phyloP scores from a whole-genome alignment of 2,329 filamentous ascomycete species.

The Fusarium lateritium region DNA sequence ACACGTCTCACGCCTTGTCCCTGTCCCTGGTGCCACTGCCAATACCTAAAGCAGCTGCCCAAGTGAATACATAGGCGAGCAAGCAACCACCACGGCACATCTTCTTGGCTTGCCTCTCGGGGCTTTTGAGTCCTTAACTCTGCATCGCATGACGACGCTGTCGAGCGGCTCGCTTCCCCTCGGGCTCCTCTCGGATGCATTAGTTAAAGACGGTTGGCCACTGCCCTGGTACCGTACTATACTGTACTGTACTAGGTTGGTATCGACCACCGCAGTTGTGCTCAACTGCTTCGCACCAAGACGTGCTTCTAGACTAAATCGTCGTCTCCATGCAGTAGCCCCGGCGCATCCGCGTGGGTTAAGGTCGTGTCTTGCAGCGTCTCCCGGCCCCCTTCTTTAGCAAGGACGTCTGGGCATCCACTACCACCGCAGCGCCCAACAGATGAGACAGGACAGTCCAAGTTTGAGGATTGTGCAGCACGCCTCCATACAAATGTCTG shows the following conservation, averaged over 20 bases:
- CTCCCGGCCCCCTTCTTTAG: constrained; percentile 32
- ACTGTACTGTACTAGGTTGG: constrained; percentile 12
- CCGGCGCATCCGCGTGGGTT: constrained; percentile 45
- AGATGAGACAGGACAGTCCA: constrained; percentile 33
- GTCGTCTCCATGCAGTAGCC: constrained; percentile 43
- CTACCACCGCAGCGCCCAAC: constrained; percentile 38
- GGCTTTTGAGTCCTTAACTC: constrained; percentile 37
- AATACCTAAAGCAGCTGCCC: constrained; percentile 17
- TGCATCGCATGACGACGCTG: constrained; percentile 44
- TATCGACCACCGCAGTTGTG: constrained; percentile 28
- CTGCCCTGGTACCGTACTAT: constrained; percentile 24
- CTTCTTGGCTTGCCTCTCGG: constrained; percentile 34
- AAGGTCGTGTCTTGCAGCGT: constrained; percentile 46
- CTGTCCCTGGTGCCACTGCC: constrained; percentile 29
- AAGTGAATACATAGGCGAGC: constrained; percentile 9
- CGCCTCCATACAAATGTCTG: constrained; percentile 34
- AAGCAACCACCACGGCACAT: constrained; percentile 30
- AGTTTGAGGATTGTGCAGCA: constrained; percentile 25
- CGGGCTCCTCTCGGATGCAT: constrained; percentile 34
- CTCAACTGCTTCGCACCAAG: constrained; percentile 18
- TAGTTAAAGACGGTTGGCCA: constrained; percentile 42
- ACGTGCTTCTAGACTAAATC: constrained; percentile 45
- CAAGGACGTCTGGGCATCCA: constrained; percentile 27
- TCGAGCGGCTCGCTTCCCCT: constrained; percentile 34
- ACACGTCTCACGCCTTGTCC: constrained; percentile 38